Conservation (phyloP, 371 early-diverging fungal species). For the Capillidium heterosporum region DNA sequence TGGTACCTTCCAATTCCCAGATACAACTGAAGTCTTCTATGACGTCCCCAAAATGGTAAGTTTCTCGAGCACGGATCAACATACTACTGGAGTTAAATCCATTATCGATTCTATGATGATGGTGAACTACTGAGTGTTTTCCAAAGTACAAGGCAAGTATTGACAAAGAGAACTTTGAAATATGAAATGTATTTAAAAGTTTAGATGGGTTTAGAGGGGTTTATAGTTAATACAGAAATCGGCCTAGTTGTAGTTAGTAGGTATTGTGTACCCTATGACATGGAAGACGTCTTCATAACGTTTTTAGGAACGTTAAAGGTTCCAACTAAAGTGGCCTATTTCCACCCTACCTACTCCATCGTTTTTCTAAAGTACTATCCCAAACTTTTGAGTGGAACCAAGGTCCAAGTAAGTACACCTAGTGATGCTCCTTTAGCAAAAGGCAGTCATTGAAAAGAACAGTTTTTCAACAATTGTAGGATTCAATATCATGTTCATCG, state of each 20-base stretch:
- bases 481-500: conserved; percentile 23
- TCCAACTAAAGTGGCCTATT: conserved; percentile 53
- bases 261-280: conserved; percentile 46
- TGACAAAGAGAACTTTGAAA: conserved; percentile 2
- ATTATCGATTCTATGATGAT: conserved; percentile 40
- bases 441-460: conserved; percentile 13
- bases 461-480: neutral
- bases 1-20: conserved; percentile 42
- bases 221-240: conserved; percentile 45
- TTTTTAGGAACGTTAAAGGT: conserved; percentile 59
- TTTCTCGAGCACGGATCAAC: conserved; percentile 30
- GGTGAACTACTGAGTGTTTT: conserved; percentile 36
- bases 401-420: conserved; percentile 38
- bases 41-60: conserved; percentile 31
- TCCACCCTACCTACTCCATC: conserved; percentile 66
- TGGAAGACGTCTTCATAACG: conserved; percentile 52
- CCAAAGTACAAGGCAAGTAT: conserved; percentile 37
- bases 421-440: conserved; percentile 35
- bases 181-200: neutral
- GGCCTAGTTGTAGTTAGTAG: conserved; percentile 52
- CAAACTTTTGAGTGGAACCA: conserved; percentile 41
- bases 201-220: conserved; percentile 33
- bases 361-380: conserved; percentile 60
- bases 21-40: conserved; percentile 19
- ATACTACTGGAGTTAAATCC: conserved; percentile 29